phyloP scores from a whole-genome alignment of 768 basidiomycete genomes.

The Podaxis pistillaris region DNA sequence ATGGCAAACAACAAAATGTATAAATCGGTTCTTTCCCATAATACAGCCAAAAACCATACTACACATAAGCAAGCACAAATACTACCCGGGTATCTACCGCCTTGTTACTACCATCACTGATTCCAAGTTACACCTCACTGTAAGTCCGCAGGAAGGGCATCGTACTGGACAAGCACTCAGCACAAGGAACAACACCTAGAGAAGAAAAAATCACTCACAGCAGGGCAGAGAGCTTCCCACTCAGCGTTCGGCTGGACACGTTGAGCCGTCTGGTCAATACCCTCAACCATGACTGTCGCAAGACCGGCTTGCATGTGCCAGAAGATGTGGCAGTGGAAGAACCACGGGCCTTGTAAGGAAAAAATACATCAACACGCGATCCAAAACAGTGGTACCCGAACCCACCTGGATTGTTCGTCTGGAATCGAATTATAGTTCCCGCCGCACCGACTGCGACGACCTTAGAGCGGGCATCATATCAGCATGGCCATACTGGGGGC shows the following conservation, averaged over 20 bases:
- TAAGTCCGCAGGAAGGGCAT: conserved; percentile 13
- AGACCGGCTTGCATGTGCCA: conserved; percentile 43
- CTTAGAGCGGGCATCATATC: conserved; percentile 1
- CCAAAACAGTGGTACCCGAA: background rate
- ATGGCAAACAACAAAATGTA: too few relatives aligned
- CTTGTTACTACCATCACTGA: too few relatives aligned
- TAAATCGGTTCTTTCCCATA: too few relatives aligned
- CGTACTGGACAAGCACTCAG: conserved; percentile 7
- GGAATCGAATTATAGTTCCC: conserved; percentile 26
- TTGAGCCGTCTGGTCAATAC: conserved; percentile 20
- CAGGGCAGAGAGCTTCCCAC: conserved; percentile 27
- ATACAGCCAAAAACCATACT: too few relatives aligned
- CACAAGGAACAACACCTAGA: background rate
- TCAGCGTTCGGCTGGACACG: conserved; percentile 18
- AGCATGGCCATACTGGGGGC: too few relatives aligned
- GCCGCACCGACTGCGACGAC: conserved; percentile 22
- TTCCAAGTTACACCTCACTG: background rate
- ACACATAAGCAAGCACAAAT: too few relatives aligned
- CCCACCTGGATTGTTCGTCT: conserved; percentile 23
- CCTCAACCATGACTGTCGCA: conserved; percentile 37
- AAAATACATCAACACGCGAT: background rate
- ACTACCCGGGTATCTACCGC: too few relatives aligned
- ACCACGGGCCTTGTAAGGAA: conserved; percentile 20
- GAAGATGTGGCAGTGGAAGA: conserved; percentile 32
- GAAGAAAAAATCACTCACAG: conserved; percentile 17